phyloP scores from a whole-genome alignment of 2,329 filamentous ascomycete genomes.

The Exophiala bonariae region DNA sequence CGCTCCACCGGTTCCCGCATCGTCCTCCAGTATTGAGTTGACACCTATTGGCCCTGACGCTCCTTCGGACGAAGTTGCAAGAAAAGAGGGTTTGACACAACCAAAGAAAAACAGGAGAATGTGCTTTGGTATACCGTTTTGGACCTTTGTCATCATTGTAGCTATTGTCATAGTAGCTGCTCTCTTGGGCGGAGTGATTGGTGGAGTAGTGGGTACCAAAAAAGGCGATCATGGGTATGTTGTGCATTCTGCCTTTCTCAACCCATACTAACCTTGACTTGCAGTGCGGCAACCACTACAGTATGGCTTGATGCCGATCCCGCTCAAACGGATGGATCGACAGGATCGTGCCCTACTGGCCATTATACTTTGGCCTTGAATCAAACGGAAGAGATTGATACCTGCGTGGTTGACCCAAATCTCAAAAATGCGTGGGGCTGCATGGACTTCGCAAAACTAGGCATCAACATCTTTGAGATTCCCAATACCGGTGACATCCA shows the following conservation, averaged over 20 bases:
- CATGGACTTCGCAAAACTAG: constrained; percentile 34
- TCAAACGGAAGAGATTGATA: constrained; percentile 46
- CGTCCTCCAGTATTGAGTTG: constrained; percentile 23
- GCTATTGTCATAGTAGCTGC: constrained; percentile 50
- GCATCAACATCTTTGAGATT: constrained; percentile 33
- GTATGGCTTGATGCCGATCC: constrained; percentile 52
- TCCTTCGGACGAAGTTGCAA: constrained; percentile 27
- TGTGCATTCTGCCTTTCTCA: neutral
- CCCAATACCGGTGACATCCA: constrained; percentile 32
- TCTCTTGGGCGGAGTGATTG: constrained; percentile 55
- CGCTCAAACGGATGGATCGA: constrained; percentile 46
- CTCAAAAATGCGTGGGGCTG: constrained; percentile 55
- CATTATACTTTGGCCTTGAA: constrained; percentile 49
- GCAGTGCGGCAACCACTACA: constrained; percentile 45
- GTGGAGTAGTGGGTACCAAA: constrained; percentile 51
- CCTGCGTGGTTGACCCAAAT: constrained; percentile 49
- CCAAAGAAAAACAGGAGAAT: constrained; percentile 42
- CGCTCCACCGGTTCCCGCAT: constrained; percentile 10
- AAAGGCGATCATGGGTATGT: constrained; percentile 28
- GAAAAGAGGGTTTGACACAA: constrained; percentile 40
- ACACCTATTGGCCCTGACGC: constrained; percentile 25
- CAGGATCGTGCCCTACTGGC: constrained; percentile 47
- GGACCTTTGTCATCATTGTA: constrained; percentile 48
- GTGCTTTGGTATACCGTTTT: constrained; percentile 54
- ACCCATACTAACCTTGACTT: constrained; percentile 20